Conservation (phyloP, 305 asterid species). For the Ruellia speciosa region DNA sequence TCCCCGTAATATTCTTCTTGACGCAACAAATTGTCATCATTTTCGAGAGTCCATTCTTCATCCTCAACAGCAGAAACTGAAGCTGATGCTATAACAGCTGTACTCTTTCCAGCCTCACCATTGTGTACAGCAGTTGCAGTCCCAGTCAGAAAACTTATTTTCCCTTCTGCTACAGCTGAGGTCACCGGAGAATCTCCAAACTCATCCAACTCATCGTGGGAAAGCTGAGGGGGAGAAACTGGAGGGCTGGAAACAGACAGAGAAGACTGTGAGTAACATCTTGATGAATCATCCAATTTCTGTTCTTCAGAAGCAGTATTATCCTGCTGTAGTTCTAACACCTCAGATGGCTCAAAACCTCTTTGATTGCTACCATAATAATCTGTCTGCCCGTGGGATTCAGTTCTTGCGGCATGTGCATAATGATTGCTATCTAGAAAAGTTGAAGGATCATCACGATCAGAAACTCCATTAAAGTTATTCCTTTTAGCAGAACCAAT, state of each 20-base stretch:
- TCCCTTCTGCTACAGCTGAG: slow-evolving; percentile 44
- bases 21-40: slow-evolving; percentile 50
- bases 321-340: slow-evolving; percentile 39
- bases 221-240: slow-evolving; percentile 84
- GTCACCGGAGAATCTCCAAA: slow-evolving; percentile 58
- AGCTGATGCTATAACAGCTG: slow-evolving; percentile 30
- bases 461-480: slow-evolving; percentile 40
- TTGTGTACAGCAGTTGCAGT: slow-evolving; percentile 34
- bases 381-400: slow-evolving; percentile 33
- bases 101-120: slow-evolving; percentile 41
- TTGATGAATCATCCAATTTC: slow-evolving; percentile 35
- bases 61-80: slow-evolving; percentile 60
- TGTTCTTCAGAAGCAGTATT: slow-evolving; percentile 36
- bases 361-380: slow-evolving; percentile 48
- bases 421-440: slow-evolving; percentile 38
- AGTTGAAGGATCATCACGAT: slow-evolving; percentile 39
- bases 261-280: slow-evolving; percentile 94
- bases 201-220: slow-evolving; percentile 91
- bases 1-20: slow-evolving; percentile 96
- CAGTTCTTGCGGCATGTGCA: slow-evolving; percentile 37
- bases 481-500: slow-evolving; percentile 52
- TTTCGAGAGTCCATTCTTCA: slow-evolving; percentile 82
- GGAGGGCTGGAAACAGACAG: slow-evolving; percentile 97
- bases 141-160: slow-evolving; percentile 30
- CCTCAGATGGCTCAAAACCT: slow-evolving; percentile 38